Conservation (phyloP, 2,329 filamentous ascomycete genomes). For the Biscogniauxia mediterranea region DNA sequence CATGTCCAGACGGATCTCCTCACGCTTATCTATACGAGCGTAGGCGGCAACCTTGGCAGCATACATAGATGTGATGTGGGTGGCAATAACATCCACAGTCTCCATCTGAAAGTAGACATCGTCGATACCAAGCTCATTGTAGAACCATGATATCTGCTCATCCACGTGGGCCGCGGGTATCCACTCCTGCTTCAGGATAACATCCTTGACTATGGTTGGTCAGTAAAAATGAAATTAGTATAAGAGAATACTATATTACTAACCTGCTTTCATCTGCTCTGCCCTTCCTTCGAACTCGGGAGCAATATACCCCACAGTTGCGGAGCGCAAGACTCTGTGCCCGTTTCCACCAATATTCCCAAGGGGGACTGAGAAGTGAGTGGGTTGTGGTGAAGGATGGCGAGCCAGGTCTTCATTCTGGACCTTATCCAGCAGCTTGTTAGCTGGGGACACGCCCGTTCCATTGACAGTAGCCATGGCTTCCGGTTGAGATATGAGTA, state of each 20-base stretch:
- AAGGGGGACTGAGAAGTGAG: constrained; percentile 73
- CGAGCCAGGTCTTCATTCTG: constrained; percentile 50
- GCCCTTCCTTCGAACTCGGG: constrained; percentile 91
- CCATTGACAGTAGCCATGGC: constrained; percentile 35
- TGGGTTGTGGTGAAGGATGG: constrained; percentile 82
- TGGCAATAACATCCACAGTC: constrained; percentile 80
- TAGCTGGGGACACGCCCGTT: constrained; percentile 35
- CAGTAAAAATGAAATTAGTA: constrained; percentile 9
- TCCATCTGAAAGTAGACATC: constrained; percentile 98
- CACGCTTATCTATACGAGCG: constrained; percentile 86
- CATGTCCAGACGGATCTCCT: constrained; percentile 95
- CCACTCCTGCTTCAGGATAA: constrained; percentile 77
- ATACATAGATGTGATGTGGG: constrained; percentile 93
- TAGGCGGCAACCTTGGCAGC: constrained; percentile 95
- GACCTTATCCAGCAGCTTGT: constrained; percentile 43
- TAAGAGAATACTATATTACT: constrained; percentile 27
- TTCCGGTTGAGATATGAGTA: constrained; percentile 16
- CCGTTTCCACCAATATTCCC: constrained; percentile 52
- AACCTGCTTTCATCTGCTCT: constrained; percentile 82
- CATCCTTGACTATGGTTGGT: constrained; percentile 66
- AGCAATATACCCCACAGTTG: constrained; percentile 90
- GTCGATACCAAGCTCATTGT: constrained; percentile 94
- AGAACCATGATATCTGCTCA: constrained; percentile 91
- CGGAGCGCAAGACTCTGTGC: constrained; percentile 77
- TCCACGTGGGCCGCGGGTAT: constrained; percentile 82